Evolutionary conservation across 148 eudicot genomes (phyloP), one percentile per base, ranked within the genome.

Genomic region (Linanthus parryae): DNA sequence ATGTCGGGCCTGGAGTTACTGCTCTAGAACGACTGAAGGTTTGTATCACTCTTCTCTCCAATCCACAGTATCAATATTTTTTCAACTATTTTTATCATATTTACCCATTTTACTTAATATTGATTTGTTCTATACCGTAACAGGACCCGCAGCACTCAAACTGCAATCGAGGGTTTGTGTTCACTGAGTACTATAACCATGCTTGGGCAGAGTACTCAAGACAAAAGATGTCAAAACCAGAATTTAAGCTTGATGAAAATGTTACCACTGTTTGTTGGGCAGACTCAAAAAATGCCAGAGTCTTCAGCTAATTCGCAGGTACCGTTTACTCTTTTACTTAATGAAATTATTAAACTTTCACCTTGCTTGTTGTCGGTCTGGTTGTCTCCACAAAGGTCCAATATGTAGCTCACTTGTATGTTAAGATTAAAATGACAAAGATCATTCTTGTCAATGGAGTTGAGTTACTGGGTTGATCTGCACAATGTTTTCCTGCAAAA

Each of bases 231-330:
- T 84, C 82, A 37, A 66, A 62, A 49, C 64, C 96, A 29, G 65
- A 70, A 24, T 94, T 92, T 69, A 94, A 88, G 66, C 88, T 94
- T n/a, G 88, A 73, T 57, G 87, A 63, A 41, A 82, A 82, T 66
- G 69, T 88, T 66, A 96, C 96, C 46, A 88, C 91, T 31, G 91
- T 94, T 49, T 88, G 88, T 54, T 94, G 99, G 99, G 99, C 96
- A 52, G 99, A 94, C 49, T 80, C 96, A 3, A 88, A 80, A 65
- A 88, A 65, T 66, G 82, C 75, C n/a, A 4, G 90, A 79, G 38
- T 70, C 90, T 59, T 76, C 89, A 63, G 77, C 89, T 59, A 44
- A 78, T 22, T 75, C 94, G 16, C 87, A 89, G 84, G 97, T 89
- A 35, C n/a, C 12, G 22, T 33, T 31, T 41, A 14, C 27, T 23